These are phyloP conservation scores for Coemansia pectinata DNA, from an alignment of 192 early-diverging fungal species.

Conservation along the genomic window DNA sequence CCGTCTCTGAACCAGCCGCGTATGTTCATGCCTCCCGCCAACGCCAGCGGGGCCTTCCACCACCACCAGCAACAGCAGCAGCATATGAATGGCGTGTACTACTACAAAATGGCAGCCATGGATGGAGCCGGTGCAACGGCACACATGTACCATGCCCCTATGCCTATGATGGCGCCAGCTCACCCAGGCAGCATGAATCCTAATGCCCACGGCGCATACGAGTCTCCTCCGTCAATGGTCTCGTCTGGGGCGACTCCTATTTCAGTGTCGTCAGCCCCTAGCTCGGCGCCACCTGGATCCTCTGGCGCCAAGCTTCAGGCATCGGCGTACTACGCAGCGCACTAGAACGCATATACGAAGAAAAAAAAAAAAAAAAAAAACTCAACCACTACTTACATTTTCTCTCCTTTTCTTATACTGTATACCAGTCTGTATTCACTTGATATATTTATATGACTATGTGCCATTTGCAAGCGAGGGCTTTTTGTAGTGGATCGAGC, in stretches of 20 bases:
- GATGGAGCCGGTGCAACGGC: constrained; percentile 19
- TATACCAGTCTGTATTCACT: neutral
- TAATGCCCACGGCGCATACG: neutral
- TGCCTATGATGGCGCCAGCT: constrained; percentile 28
- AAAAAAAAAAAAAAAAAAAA: neutral
- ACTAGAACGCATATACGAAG: neutral
- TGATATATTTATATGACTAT: neutral
- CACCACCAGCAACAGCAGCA: constrained; percentile 15
- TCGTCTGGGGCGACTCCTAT: constrained; percentile 1
- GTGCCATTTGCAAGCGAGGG: neutral
- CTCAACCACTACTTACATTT: neutral
- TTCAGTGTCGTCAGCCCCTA: constrained; percentile 5
- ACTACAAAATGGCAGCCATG: constrained; percentile 37
- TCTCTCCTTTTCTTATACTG: constrained; percentile 3
- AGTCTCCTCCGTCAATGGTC: neutral
- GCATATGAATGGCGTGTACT: constrained; percentile 30
- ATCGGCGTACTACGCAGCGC: constrained; percentile 21
- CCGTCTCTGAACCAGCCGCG: constrained; percentile 11
- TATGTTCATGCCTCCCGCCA: constrained; percentile 10
- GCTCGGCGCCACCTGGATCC: constrained; percentile 2
- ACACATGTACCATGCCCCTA: constrained; percentile 17
- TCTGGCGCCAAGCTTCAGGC: constrained; percentile 26
- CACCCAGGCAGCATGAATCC: constrained; percentile 10
- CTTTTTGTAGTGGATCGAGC: constrained; percentile 30
- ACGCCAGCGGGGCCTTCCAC: constrained; percentile 10